Evolutionary conservation across 768 basidiomycete species (phyloP).

Genomic region (Naganishia vaughanmartiniae): DNA sequence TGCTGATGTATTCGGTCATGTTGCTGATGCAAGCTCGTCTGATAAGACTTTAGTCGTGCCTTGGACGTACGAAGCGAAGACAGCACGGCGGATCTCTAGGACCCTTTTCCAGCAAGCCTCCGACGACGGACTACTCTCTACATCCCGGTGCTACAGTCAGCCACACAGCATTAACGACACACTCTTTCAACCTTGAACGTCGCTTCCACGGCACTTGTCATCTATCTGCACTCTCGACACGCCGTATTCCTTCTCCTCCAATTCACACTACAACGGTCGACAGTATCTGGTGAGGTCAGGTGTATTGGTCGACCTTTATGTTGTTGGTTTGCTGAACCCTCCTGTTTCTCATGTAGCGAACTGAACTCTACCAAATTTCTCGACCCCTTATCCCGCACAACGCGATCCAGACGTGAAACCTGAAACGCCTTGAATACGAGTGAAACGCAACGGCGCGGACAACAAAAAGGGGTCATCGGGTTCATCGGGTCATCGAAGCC

Average conservation of each 20-base stretch:
- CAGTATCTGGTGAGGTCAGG: background rate
- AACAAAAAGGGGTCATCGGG: conserved; percentile 10
- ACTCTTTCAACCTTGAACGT: conserved; percentile 17
- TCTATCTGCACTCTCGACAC: background rate
- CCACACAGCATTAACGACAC: background rate
- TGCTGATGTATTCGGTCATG: conserved; percentile 7
- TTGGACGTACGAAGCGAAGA: background rate
- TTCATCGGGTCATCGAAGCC: too few species aligned
- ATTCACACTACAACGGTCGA: background rate
- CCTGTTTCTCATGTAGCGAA: background rate
- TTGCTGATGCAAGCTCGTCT: conserved; percentile 16
- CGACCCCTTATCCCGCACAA: background rate
- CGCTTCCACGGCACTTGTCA: background rate
- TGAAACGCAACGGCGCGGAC: conserved; percentile 13
- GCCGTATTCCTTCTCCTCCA: background rate
- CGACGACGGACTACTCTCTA: background rate
- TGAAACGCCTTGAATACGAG: background rate
- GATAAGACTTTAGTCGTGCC: background rate
- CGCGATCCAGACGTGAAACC: background rate
- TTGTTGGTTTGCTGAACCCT: background rate
- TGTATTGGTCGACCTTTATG: background rate
- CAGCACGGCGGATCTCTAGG: background rate
- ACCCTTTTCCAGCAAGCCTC: background rate
- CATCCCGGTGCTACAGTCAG: background rate
- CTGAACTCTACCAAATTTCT: background rate